Conservation (phyloP, 176 grass and related monocot genomes). For the Rhynchospora breviuscula region DNA sequence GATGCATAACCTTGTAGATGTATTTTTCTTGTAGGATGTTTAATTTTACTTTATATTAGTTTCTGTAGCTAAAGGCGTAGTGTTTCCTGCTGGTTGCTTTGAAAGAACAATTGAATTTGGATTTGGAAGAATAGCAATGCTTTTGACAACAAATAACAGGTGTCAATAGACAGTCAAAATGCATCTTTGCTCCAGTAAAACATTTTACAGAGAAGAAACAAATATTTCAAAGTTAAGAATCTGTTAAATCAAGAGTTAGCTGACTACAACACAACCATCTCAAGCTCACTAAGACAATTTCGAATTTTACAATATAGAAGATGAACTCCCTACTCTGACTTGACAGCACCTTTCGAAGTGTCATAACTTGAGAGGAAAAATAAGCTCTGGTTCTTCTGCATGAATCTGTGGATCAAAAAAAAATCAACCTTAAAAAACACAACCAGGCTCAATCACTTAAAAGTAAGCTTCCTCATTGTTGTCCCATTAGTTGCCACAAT, state of each 20-base stretch:
- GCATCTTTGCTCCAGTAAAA: neutral
- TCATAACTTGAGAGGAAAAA: conserved; percentile 66
- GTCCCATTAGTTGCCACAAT: neutral
- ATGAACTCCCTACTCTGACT: conserved; percentile 24
- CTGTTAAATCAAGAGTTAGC: conserved; percentile 8
- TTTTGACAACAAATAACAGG: neutral
- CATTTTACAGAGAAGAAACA: neutral
- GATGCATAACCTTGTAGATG: neutral
- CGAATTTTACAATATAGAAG: neutral
- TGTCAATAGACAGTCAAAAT: neutral
- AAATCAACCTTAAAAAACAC: neutral
- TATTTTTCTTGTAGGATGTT: neutral
- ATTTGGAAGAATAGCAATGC: neutral
- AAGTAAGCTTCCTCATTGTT: too few species aligned
- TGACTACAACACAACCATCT: conserved; percentile 18
- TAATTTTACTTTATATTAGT: neutral
- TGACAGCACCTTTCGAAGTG: conserved; percentile 33
- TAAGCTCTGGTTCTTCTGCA: conserved; percentile 79
- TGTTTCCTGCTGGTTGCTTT: neutral
- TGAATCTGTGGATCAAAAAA: conserved; percentile 44
- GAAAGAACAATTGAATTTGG: neutral
- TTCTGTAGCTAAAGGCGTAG: neutral
- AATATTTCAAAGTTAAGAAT: neutral
- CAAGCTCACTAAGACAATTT: neutral
- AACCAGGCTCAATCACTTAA: neutral